These are phyloP conservation scores for Dryas octopetala DNA, from an alignment of 306 rosid genomes.

Conservation along the genomic window DNA sequence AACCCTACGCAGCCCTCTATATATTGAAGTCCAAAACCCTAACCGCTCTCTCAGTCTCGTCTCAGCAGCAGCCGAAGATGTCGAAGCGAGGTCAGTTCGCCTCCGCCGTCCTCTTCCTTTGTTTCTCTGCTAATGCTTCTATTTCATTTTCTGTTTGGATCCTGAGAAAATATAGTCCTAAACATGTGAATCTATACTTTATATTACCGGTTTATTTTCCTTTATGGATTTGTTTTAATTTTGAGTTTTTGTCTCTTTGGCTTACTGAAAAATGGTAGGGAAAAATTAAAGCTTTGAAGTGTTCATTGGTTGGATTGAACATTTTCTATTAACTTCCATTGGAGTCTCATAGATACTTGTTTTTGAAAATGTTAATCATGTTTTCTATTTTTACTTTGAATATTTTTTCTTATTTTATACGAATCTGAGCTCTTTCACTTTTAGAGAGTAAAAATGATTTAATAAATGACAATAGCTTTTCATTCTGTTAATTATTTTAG, in stretches of 20 bases:
- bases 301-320: not conserved
- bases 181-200: not conserved
- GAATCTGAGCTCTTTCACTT: too few relatives aligned
- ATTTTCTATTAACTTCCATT: not conserved
- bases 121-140: not conserved
- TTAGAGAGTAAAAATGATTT: too few relatives aligned
- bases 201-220: not conserved
- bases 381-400: not conserved
- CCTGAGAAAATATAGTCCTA: not conserved
- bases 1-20: conserved; percentile 45
- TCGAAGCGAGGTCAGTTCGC: conserved; percentile 58
- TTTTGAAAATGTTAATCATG: not conserved
- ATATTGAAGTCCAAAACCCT: conserved; percentile 33
- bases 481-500: too few relatives aligned
- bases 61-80: conserved; percentile 35
- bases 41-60: not conserved
- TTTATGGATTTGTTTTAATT: not conserved
- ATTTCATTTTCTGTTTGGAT: not conserved
- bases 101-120: not conserved
- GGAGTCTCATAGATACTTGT: not conserved
- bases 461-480: too few relatives aligned
- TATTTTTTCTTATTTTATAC: not conserved
- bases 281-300: not conserved
- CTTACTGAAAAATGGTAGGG: too few relatives aligned
- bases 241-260: not conserved